Evolutionary conservation across 2,329 filamentous ascomycete species (phyloP).

Genomic region (Cadophora sp.): DNA sequence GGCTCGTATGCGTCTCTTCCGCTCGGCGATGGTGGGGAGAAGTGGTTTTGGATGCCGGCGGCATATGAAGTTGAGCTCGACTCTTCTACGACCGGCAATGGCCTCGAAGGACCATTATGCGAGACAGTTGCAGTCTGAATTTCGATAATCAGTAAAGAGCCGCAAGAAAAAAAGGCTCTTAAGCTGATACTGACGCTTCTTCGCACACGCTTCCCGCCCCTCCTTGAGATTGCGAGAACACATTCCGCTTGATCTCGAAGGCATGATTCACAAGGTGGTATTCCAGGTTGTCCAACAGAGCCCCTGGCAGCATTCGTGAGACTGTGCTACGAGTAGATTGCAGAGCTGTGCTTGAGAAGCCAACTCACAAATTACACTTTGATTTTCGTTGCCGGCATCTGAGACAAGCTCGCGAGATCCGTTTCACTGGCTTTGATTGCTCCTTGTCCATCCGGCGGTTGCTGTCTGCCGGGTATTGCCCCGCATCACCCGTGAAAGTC

Average conservation of each 20-base stretch:
- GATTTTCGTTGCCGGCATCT: slow-evolving; percentile 38
- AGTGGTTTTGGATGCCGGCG: slow-evolving; percentile 32
- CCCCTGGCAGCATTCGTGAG: slow-evolving; percentile 42
- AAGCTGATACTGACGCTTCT: slow-evolving; percentile 27
- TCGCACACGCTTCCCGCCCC: slow-evolving; percentile 48
- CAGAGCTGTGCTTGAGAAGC: neutral
- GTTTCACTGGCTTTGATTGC: slow-evolving; percentile 29
- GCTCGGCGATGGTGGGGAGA: slow-evolving; percentile 13
- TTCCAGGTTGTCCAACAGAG: slow-evolving; percentile 30
- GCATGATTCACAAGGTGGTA: slow-evolving; percentile 50
- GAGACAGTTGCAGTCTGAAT: neutral
- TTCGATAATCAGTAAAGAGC: slow-evolving; percentile 2
- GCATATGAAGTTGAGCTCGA: slow-evolving; percentile 24
- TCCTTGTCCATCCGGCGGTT: slow-evolving; percentile 15
- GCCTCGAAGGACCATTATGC: neutral
- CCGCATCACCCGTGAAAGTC: slow-evolving; percentile 17
- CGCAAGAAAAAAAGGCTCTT: neutral
- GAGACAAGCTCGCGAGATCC: slow-evolving; percentile 37
- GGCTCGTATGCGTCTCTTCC: slow-evolving; percentile 22
- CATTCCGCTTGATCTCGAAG: slow-evolving; percentile 49
- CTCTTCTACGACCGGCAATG: slow-evolving; percentile 13
- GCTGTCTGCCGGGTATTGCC: slow-evolving; percentile 26
- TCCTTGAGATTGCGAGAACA: slow-evolving; percentile 50
- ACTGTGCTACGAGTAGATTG: neutral
- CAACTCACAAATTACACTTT: slow-evolving; percentile 39